Percentiles rank a stretch among this genome's conserved stretches.
These are phyloP conservation scores for Ceratobasidium sp. DNA, from an alignment of 1,284 basidiomycete genomes.

Conservation along the genomic window DNA sequence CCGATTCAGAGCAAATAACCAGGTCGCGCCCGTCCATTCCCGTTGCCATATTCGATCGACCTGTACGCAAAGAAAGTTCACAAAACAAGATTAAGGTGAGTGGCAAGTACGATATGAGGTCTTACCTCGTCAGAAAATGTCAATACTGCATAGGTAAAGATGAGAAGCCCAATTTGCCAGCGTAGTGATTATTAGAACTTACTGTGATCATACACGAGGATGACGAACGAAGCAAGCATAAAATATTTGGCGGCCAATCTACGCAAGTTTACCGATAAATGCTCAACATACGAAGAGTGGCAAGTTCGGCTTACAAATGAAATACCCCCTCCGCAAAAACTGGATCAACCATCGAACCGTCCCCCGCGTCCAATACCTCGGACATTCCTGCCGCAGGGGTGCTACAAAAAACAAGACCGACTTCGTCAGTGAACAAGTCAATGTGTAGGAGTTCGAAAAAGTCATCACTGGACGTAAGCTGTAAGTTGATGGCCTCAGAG, in stretches of 20 bases:
- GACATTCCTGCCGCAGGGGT: constrained; percentile 1
- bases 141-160: constrained; percentile 5
- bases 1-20: constrained; percentile 31
- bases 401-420: background rate
- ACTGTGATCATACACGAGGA: constrained; percentile 35
- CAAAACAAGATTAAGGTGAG: background rate
- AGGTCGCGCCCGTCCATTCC: constrained; percentile 38
- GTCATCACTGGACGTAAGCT: background rate
- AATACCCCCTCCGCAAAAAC: background rate
- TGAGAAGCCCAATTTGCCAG: background rate
- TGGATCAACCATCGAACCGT: background rate
- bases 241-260: constrained; percentile 38
- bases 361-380: background rate
- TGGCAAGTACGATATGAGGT: background rate
- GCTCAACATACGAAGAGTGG: background rate
- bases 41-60: constrained; percentile 30
- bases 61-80: background rate
- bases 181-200: background rate
- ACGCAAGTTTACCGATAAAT: background rate
- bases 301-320: constrained; percentile 20
- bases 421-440: background rate
- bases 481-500: background rate
- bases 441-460: background rate
- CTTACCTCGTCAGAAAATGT: constrained; percentile 28
- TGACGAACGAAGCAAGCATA: constrained; percentile 38